Evolutionary conservation across 768 basidiomycete genomes (phyloP).

Genomic region (Pholiota microspora): DNA sequence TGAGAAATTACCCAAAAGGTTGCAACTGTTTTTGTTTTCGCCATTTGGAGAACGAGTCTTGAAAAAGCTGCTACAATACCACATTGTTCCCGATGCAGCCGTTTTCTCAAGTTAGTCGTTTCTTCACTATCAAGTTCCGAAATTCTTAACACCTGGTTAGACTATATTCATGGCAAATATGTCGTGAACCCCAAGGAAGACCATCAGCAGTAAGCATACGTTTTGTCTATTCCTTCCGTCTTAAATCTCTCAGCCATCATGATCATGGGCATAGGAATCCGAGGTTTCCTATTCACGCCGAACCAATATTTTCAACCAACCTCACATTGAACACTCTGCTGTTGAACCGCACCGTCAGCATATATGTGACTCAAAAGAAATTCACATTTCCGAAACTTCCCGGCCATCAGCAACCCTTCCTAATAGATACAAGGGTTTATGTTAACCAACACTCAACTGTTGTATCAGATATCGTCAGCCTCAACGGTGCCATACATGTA

Average conservation of each 20-base stretch:
- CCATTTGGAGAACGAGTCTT: conserved; percentile 50
- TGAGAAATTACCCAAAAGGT: conserved; percentile 41
- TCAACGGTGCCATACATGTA: conserved; percentile 4
- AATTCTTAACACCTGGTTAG: too few species aligned
- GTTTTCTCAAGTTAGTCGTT: conserved; percentile 45
- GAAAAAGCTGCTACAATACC: conserved; percentile 55
- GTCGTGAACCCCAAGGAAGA: background rate
- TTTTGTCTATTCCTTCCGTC: too few species aligned
- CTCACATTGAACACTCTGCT: conserved; percentile 41
- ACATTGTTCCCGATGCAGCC: conserved; percentile 48
- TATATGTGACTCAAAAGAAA: conserved; percentile 47
- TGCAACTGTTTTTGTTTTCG: conserved; percentile 56
- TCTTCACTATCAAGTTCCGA: background rate
- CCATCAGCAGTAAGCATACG: too few species aligned
- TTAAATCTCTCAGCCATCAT: background rate
- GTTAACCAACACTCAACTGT: background rate
- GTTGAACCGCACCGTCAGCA: conserved; percentile 39
- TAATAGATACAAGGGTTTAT: background rate
- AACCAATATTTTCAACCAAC: conserved; percentile 33
- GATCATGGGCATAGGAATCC: background rate
- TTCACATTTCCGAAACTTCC: conserved; percentile 34
- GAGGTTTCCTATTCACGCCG: conserved; percentile 7
- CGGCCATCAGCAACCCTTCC: conserved; percentile 24
- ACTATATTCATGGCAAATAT: conserved; percentile 1
- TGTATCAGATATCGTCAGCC: background rate